A percentile compares a stretch with the other conserved stretches of the same genome.
Evolutionary conservation across 2,329 filamentous ascomycete genomes (phyloP).

Genomic region (Colletotrichum somersetense): DNA sequence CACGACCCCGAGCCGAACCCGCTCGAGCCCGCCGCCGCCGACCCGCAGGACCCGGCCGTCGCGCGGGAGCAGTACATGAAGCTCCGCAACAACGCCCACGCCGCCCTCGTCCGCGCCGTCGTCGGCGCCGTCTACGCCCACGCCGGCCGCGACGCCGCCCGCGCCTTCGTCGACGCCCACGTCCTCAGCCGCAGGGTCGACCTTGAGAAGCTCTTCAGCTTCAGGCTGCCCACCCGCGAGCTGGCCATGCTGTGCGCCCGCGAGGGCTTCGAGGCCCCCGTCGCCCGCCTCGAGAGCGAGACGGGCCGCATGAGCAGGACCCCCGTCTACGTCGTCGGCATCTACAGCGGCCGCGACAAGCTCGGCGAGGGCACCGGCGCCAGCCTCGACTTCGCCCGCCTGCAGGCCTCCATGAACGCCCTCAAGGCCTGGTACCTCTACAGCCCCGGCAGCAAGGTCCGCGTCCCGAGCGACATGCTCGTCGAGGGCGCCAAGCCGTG

Average conservation of each 20-base stretch:
- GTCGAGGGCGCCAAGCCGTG: constrained; percentile 71
- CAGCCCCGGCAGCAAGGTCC: constrained; percentile 76
- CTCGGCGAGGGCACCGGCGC: constrained; percentile 89
- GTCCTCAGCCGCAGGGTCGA: constrained; percentile 84
- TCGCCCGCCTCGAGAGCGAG: constrained; percentile 90
- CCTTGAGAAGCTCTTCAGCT: constrained; percentile 83
- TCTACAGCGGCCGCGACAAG: constrained; percentile 92
- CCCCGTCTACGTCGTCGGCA: constrained; percentile 93
- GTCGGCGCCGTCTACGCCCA: constrained; percentile 90
- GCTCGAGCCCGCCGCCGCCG: constrained; percentile 27
- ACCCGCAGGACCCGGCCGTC: constrained; percentile 31
- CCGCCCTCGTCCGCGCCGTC: constrained; percentile 85
- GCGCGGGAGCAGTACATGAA: constrained; percentile 62
- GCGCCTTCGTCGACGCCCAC: constrained; percentile 86
- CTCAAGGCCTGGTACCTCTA: constrained; percentile 98
- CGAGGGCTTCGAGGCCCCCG: constrained; percentile 88
- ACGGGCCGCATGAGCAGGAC: constrained; percentile 87
- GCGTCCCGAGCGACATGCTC: constrained; percentile 78
- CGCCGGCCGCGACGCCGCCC: constrained; percentile 81
- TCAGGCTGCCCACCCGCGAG: constrained; percentile 86
- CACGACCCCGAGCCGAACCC: constrained; percentile 46
- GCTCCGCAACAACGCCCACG: constrained; percentile 80
- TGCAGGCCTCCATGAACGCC: constrained; percentile 84
- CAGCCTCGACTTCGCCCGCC: constrained; percentile 81
- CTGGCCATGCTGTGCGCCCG: constrained; percentile 85